A percentile compares a stretch with the other conserved stretches of the same genome.
phyloP scores from a whole-genome alignment of 345 rosid genomes.

The Noccaea bulbosa region DNA sequence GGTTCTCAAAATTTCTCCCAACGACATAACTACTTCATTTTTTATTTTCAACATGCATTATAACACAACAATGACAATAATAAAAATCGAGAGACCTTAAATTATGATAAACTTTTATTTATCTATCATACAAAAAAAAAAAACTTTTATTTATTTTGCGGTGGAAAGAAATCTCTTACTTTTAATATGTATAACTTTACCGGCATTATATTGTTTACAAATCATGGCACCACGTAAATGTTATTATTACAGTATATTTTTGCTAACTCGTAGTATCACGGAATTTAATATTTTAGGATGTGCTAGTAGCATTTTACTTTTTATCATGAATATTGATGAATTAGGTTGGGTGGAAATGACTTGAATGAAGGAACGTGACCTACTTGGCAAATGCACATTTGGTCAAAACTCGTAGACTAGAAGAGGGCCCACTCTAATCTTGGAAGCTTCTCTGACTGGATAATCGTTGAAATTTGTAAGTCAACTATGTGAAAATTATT shows the following conservation, averaged over 20 bases:
- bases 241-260: background rate
- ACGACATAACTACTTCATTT: background rate
- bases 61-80: too few relatives aligned
- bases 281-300: conserved; percentile 15
- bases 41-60: background rate
- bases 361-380: conserved; percentile 27
- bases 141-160: too few relatives aligned
- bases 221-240: conserved; percentile 9
- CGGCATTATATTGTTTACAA: conserved; percentile 8
- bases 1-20: conserved; percentile 18
- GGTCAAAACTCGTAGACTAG: conserved; percentile 30
- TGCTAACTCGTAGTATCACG: background rate
- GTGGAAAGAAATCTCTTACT: background rate
- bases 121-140: too few relatives aligned
- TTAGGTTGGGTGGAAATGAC: conserved; percentile 27
- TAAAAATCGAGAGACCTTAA: too few relatives aligned
- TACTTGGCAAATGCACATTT: conserved; percentile 23
- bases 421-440: conserved; percentile 20
- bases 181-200: background rate
- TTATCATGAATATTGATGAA: conserved; percentile 6
- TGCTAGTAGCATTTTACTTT: background rate
- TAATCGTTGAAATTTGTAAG: conserved; percentile 31
- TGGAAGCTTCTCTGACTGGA: conserved; percentile 29
- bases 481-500: conserved; percentile 32
- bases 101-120: too few relatives aligned